phyloP scores from a whole-genome alignment of 768 basidiomycete genomes.

The Udeniomyces megalosporus region DNA sequence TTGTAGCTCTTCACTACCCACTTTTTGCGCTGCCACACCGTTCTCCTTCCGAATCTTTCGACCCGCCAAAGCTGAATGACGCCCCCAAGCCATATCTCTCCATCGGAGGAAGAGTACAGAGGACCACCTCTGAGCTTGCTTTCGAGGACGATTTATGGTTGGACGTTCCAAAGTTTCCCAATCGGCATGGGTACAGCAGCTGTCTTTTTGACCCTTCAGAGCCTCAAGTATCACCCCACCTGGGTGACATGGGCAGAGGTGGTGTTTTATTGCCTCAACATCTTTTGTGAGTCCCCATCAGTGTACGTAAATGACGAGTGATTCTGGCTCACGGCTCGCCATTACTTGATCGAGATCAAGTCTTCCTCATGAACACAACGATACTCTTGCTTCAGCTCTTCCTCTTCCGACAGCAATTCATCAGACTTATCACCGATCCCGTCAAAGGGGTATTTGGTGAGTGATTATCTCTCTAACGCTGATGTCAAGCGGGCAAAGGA shows the following conservation, averaged over 20 bases:
- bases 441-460: background rate
- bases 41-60: too few relatives aligned
- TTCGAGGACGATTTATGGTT: background rate
- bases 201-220: background rate
- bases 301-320: too few relatives aligned
- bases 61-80: too few relatives aligned
- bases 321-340: too few relatives aligned
- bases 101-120: background rate
- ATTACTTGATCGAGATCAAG: background rate
- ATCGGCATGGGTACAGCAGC: background rate
- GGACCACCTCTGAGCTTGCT: background rate
- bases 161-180: background rate
- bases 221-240: background rate
- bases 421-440: background rate
- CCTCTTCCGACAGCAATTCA: background rate
- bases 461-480: too few relatives aligned
- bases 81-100: too few relatives aligned
- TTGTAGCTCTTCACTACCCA: too few relatives aligned
- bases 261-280: background rate
- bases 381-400: background rate
- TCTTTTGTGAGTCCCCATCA: background rate
- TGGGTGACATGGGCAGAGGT: background rate
- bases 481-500: background rate
- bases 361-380: background rate
- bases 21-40: too few relatives aligned